Evolutionary conservation across 768 basidiomycete species (phyloP).

Genomic region (Russula abietina): DNA sequence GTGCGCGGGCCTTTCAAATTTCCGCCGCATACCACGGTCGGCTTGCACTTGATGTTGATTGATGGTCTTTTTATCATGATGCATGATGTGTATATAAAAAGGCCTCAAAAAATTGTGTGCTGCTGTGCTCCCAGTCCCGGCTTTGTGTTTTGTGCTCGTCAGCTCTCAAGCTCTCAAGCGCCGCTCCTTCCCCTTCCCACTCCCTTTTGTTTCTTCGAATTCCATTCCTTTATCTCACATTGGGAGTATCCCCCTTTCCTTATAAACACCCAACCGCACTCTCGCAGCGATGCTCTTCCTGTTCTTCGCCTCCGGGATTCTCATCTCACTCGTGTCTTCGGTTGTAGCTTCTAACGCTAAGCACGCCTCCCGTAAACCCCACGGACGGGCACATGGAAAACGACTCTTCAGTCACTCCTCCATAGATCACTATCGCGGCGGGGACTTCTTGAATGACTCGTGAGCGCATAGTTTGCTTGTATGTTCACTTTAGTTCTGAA

Average conservation of each 20-base stretch:
- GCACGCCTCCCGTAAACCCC: background rate
- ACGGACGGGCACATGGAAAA: background rate
- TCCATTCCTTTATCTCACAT: background rate
- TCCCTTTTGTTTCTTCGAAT: background rate
- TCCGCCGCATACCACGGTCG: background rate
- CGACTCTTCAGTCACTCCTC: background rate
- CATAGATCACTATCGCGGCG: background rate
- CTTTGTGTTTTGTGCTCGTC: background rate
- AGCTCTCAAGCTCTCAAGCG: no score
- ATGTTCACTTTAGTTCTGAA: background rate
- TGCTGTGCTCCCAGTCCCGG: background rate
- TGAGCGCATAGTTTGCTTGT: background rate
- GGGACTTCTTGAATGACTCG: background rate
- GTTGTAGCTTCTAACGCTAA: background rate
- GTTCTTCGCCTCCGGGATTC: background rate
- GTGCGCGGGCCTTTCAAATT: background rate
- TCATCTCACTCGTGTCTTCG: background rate
- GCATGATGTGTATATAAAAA: background rate
- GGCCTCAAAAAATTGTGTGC: background rate
- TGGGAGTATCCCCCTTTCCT: background rate
- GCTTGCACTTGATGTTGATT: background rate
- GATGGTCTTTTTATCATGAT: background rate
- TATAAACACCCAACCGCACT: background rate
- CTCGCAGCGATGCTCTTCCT: background rate
- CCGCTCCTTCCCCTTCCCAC: background rate